phyloP scores from a whole-genome alignment of 108 stramenopile species.

The Nitzschia inconspicua region DNA sequence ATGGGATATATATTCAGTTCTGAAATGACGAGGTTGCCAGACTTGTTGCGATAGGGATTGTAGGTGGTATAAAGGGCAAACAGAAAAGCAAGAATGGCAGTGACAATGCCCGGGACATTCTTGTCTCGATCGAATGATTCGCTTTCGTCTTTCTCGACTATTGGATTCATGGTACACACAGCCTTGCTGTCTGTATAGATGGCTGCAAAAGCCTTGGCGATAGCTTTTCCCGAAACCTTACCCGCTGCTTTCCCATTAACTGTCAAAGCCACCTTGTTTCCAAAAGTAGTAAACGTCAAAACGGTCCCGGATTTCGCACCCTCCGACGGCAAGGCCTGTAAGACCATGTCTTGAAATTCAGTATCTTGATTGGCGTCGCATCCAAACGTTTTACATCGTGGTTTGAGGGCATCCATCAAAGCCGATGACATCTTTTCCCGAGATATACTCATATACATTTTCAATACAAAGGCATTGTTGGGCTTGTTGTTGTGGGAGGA shows the following conservation, averaged over 20 bases:
- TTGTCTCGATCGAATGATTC: too few species aligned
- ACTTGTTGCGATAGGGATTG: too few species aligned
- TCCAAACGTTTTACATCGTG: constrained; percentile 44
- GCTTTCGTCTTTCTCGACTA: too few species aligned
- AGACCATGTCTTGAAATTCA: too few species aligned
- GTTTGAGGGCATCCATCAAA: constrained; percentile 46
- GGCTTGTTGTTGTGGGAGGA: too few species aligned
- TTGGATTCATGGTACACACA: too few species aligned
- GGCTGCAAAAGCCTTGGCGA: constrained; percentile 47
- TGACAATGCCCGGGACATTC: background rate
- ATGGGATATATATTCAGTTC: constrained; percentile 35
- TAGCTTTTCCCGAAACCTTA: constrained; percentile 16
- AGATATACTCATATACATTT: constrained; percentile 60
- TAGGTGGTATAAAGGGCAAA: background rate
- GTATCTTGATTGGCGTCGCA: too few species aligned
- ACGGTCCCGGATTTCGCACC: constrained; percentile 43
- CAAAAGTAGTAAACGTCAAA: constrained; percentile 7
- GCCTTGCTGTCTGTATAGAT: constrained; percentile 56
- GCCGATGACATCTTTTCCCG: constrained; percentile 62
- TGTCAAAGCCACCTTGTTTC: constrained; percentile 34
- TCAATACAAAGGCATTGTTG: constrained; percentile 34
- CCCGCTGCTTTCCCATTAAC: constrained; percentile 49
- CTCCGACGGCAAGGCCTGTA: constrained; percentile 34
- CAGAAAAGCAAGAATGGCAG: background rate
- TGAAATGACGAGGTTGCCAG: background rate